These are phyloP conservation scores for Magnusiomyces sp. DNA, from an alignment of 1,139 yeast species.

Conservation along the genomic window DNA sequence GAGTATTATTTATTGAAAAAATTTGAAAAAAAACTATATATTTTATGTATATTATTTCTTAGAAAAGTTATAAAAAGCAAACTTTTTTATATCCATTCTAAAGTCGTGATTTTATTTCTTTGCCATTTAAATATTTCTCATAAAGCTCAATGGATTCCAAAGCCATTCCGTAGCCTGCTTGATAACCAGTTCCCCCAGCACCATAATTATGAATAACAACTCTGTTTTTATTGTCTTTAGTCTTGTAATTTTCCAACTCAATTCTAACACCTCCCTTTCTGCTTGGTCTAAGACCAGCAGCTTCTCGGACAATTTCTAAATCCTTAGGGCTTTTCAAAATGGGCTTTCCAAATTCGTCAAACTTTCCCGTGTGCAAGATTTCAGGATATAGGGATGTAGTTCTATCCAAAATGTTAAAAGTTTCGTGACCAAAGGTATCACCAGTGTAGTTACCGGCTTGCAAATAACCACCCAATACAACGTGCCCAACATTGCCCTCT, in stretches of 20 bases:
- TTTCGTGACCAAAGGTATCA: conserved; percentile 43
- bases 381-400: conserved; percentile 44
- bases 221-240: conserved; percentile 32
- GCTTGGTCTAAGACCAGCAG: conserved; percentile 58
- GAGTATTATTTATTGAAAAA: no score
- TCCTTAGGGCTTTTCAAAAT: conserved; percentile 18
- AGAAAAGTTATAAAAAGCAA: no score
- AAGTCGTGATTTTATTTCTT: no score
- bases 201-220: conserved; percentile 47
- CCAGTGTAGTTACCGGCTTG: conserved; percentile 49
- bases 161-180: conserved; percentile 21
- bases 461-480: conserved; percentile 55
- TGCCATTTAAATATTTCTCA: no score
- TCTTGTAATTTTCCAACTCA: conserved; percentile 29
- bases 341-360: no score
- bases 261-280: conserved; percentile 57
- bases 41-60: no score
- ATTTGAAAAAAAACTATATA: no score
- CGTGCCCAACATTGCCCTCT: conserved; percentile 35
- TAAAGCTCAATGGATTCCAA: conserved; percentile 5
- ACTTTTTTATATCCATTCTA: no score
- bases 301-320: conserved; percentile 43
- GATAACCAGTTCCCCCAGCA: conserved; percentile 47
- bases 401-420: conserved; percentile 47
- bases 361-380: conserved; percentile 26